Evolutionary conservation across 345 rosid species (phyloP).

Genomic region (Euphorbia peplus): DNA sequence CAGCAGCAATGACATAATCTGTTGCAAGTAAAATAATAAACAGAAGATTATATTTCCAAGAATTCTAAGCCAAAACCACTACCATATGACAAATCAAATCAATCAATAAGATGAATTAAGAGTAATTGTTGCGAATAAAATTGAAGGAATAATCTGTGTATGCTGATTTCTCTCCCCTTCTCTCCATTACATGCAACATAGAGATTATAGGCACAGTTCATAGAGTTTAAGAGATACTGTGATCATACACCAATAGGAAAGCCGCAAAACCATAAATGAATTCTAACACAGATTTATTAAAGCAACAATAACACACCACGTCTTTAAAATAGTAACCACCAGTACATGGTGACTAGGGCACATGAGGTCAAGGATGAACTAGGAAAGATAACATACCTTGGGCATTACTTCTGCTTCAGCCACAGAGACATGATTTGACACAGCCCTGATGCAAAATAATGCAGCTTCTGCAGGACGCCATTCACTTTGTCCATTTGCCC

Average conservation of each 20-base stretch:
- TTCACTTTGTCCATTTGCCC: slow-evolving; percentile 60
- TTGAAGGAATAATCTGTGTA: not conserved
- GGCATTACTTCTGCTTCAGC: slow-evolving; percentile 91
- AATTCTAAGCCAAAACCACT: not conserved
- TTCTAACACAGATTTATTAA: not conserved
- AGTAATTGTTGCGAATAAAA: not conserved
- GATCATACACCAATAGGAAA: not conserved
- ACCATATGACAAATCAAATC: not conserved
- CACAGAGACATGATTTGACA: slow-evolving; percentile 78
- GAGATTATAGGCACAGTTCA: not conserved
- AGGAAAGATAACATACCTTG: slow-evolving; percentile 47
- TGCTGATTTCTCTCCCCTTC: not conserved
- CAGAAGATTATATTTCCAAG: not conserved
- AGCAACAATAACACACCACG: not conserved
- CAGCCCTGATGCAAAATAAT: slow-evolving; percentile 86
- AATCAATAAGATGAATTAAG: not conserved
- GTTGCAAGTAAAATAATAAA: slow-evolving; percentile 16
- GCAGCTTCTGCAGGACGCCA: slow-evolving; percentile 99
- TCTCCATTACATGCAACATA: not conserved
- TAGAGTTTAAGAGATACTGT: not conserved
- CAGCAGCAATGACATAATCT: slow-evolving; percentile 86
- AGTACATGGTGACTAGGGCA: not conserved
- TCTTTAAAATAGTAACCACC: not conserved
- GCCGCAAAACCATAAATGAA: not conserved
- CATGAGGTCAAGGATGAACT: slow-evolving; percentile 10